Conservation (phyloP, 2,329 filamentous ascomycete species). For the Grosmannia serpens region DNA sequence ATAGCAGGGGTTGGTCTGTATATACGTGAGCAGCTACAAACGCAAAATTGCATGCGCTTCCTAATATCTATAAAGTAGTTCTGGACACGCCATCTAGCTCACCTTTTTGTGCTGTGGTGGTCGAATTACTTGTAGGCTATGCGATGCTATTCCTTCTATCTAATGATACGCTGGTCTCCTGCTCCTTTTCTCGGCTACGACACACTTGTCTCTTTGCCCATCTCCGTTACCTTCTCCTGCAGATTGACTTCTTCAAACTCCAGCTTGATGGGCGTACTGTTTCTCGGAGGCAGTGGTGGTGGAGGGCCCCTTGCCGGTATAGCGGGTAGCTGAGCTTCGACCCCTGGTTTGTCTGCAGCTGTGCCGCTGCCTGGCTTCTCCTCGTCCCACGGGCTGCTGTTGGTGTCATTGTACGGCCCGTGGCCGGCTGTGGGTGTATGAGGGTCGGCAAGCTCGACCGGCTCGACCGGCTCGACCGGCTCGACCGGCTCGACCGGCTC, state of each 20-base stretch:
- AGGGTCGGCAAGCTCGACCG: background rate
- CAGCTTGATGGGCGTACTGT: background rate
- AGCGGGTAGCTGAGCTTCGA: background rate
- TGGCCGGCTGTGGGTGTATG: background rate
- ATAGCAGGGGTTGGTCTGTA: too few species aligned
- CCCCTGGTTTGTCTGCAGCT: background rate
- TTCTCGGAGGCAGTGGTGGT: constrained; percentile 3
- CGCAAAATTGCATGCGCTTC: too few species aligned
- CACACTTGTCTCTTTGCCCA: background rate
- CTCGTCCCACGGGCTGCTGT: constrained; percentile 4
- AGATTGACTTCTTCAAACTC: constrained; percentile 6
- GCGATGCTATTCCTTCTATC: background rate
- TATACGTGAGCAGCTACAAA: too few species aligned
- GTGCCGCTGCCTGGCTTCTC: background rate
- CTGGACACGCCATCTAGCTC: too few species aligned
- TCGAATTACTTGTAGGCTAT: background rate
- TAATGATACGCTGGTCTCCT: background rate
- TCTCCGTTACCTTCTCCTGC: background rate
- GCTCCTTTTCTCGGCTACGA: background rate
- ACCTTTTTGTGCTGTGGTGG: background rate
- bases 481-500: too few species aligned
- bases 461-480: too few species aligned
- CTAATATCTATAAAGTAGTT: too few species aligned
- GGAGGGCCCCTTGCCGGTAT: background rate
- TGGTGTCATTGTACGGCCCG: background rate